Percentiles rank a stretch among this genome's conserved stretches.
phyloP scores from a whole-genome alignment of 805 yeast genomes.

The Wickerhamomyces bovis region DNA sequence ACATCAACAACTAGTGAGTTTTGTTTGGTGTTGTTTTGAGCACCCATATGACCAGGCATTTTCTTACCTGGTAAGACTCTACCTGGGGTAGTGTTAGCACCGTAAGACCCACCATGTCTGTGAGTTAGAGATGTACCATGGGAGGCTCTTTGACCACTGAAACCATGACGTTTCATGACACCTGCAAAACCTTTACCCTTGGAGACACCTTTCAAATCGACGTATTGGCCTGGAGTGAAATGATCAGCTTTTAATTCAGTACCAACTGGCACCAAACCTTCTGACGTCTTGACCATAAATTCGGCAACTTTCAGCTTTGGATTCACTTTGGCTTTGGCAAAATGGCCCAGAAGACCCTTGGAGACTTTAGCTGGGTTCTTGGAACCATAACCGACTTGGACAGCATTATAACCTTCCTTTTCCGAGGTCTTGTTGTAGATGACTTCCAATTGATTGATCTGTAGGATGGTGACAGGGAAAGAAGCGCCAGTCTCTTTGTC shows the following conservation, averaged over 20 bases:
- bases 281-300: constrained; percentile 65
- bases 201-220: constrained; percentile 71
- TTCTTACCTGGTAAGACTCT: constrained; percentile 94
- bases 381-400: constrained; percentile 80
- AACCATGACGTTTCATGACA: constrained; percentile 94
- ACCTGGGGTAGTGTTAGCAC: constrained; percentile 94
- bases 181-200: constrained; percentile 98
- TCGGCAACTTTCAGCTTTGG: constrained; percentile 76
- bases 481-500: constrained; percentile 59
- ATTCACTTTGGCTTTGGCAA: constrained; percentile 70
- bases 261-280: constrained; percentile 70
- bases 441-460: constrained; percentile 86
- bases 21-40: constrained; percentile 61
- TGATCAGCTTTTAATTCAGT: constrained; percentile 77
- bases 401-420: constrained; percentile 79
- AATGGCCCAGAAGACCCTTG: constrained; percentile 67
- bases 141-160: constrained; percentile 82
- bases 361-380: constrained; percentile 56
- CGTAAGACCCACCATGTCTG: constrained; percentile 95
- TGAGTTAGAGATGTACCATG: constrained; percentile 95
- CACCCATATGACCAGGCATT: constrained; percentile 98
- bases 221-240: constrained; percentile 75
- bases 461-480: constrained; percentile 80
- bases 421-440: constrained; percentile 60
- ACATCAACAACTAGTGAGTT: constrained; percentile 73